Base-by-base conservation (phyloP, 768 basidiomycete species). In the Baorangia bicolor region DNA sequence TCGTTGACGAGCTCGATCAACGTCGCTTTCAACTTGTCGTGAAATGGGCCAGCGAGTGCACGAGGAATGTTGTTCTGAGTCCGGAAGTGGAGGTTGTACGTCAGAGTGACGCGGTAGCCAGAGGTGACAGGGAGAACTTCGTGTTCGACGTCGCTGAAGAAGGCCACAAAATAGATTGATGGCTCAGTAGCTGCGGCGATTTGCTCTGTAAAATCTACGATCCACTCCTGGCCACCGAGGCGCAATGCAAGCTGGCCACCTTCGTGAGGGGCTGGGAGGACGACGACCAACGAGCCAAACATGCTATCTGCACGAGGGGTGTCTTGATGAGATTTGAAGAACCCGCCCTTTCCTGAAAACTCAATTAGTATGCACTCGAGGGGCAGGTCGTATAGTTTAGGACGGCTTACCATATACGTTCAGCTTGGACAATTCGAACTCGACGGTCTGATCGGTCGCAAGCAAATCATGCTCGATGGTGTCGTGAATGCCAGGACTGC, bases 311-410 rank as follows among this genome's bases (percentile, higher is more conserved):
- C 61, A 9, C 76, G 74, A 6, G 77, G 77, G 0, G 81, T 80
- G 54, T 82, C 82, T 39, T 75, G 71, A 58, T 81, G 81, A 1
- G 76, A 38, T 58, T 80, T 80, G 72, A 82, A 83, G 61, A 79
- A 81, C 0, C 74, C 74, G 11, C 70, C 80, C 33, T 23, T 55
- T 11, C 44, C 49, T 55, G 33, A 20, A 31, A 10, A 14, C 8
- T 41, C 2, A 6, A 23, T 53, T 16, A 43, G 23, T 34, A 20
- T 44, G 23, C 14, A 27, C 21, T 27, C 16, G 25, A 27, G 16
- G 25, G 16, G 34, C 16, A 35, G 34, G 16, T 18, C 16, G 25
- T n/a, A 10, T 3, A 16, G 20, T 12, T 13, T 5, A 9, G 14
- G 8, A 54, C 38, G 45, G 18, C 34, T 57, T 7, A 78, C 80